Evolutionary conservation across 768 basidiomycete genomes (phyloP).

Genomic region (Lactifluus hygrophoroides): DNA sequence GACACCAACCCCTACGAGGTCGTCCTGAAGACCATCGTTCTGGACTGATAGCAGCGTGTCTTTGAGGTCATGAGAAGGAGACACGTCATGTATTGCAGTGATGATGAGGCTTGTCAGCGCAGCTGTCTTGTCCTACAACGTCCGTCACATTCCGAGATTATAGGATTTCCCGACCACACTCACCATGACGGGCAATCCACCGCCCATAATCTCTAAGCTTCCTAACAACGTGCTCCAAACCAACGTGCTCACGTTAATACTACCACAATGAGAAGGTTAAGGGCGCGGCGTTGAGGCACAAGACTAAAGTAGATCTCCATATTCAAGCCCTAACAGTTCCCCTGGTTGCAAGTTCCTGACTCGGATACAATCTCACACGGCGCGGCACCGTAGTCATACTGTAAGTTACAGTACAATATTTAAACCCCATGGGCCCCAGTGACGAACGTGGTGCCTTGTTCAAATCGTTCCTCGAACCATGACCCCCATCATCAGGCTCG

Average conservation of each 20-base stretch:
- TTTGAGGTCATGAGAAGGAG: constrained; percentile 11
- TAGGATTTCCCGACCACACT: not conserved
- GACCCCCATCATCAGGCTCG: constrained; percentile 5
- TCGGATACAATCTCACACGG: not conserved
- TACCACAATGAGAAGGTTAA: too few species aligned
- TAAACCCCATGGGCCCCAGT: too few species aligned
- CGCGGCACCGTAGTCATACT: too few species aligned
- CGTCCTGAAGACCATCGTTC: constrained; percentile 4
- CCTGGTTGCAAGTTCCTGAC: not conserved
- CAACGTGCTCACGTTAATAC: too few species aligned
- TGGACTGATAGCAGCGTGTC: constrained; percentile 15
- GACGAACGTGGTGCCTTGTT: too few species aligned
- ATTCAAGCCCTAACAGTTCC: too few species aligned
- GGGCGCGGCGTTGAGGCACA: too few species aligned
- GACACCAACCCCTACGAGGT: constrained; percentile 16
- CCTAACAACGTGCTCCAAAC: too few species aligned
- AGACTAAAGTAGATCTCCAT: not conserved
- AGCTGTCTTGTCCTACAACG: constrained; percentile 18
- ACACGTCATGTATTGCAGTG: constrained; percentile 16
- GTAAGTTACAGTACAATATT: too few species aligned
- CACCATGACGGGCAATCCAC: not conserved
- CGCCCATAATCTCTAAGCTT: too few species aligned
- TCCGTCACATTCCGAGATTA: not conserved
- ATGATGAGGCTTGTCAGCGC: constrained; percentile 19
- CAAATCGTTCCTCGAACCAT: not conserved